Base-by-base conservation (phyloP, 2,329 filamentous ascomycete species). In the Trichoderma atrobrunneum region DNA sequence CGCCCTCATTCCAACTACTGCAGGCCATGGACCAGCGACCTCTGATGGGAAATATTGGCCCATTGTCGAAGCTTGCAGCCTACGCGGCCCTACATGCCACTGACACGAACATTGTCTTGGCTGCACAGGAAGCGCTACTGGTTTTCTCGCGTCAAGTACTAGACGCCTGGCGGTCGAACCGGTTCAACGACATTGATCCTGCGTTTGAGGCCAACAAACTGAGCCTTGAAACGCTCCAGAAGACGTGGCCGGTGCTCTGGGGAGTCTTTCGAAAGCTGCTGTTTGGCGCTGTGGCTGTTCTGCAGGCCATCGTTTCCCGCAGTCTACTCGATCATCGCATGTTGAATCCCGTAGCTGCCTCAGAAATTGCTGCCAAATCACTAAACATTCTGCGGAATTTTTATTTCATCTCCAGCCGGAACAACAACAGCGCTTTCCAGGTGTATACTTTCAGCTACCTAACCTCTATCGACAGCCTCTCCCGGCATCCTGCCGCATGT, bases 371-470 rank as follows among this genome's bases (percentile, higher is more conserved):
- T 7, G 84, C 89, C 60, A 92, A 92, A 79, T 89, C 91, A 1
- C 85, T 97, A 18, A 90, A 92, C 73, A 89, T 89, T 14, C 87
- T 97, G 12, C 90, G 93, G 32, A 92, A 93, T 77, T 83, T 97
- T 24, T 93, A 91, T 81, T 97, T 97, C 79, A 89, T 97, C 74
- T 93, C 93, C 0, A 91, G 90, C 16, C 88, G 93, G 51, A 87
- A 93, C 70, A 91, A 92, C 24, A 90, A 91, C 71, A 89, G 88
- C 73, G 87, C 89, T 1, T 97, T 97, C 77, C 93, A 95, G 69
- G 92, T 93, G 72, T 95, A 97, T 80, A 90, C 88, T 2, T 97
- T 97, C 78, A 91, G 93, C 30, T 94, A 94, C 77, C 86, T 97
- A 26, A 90, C 93, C 1, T 91, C 94, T 4, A 89, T 97, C 74